Base-by-base conservation (phyloP, 1,284 basidiomycete genomes). In the Dichomitus squalens region DNA sequence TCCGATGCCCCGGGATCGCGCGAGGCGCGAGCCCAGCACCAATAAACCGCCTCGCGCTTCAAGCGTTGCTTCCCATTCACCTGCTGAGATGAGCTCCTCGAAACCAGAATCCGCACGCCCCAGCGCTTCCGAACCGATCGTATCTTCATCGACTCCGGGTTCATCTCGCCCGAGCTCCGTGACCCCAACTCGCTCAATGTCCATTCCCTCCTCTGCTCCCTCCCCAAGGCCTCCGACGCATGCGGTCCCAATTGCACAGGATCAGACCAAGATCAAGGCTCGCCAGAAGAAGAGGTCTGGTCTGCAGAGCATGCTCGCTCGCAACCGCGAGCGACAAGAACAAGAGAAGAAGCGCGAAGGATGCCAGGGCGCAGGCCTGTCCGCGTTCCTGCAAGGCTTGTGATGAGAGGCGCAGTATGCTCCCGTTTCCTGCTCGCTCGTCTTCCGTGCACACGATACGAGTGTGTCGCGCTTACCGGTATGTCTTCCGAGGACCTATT, bases 291-390 rank as follows among this genome's bases (percentile, higher is more conserved):
- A 81, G 66, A 79, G 77, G 59, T 64, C 74, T 0, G 79, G 78
- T 7, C 67, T 91, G 44, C 86, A 84, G 68, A 79, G 82, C 39
- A 79, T 91, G 75, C 74, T 91, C 36, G 78, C 79, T 34, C 80
- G 80, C 35, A 87, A 86, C 63, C 81, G 81, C 58, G 76, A 79
- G 63, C 76, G 80, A 60, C 77, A 79, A 58, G 72, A 74, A 63
- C 69, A 70, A 70, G 74, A 67, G 70, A 69, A 70, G 66, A 67
- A 68, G 57, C 68, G 53, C 65, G 58, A 58, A 23, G 48, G 11
- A 33, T 34, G 35, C 20, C 68, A 52, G 60, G 61, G 52, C 52
- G 53, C 64, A 12, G 65, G 68, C 16, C 71, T 90, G 21, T 80
- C 83, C 7, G 79, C 81, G 46, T 89, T 90, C 71, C 70, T 89